Evolutionary conservation across 2,329 filamentous ascomycete genomes (phyloP).

Genomic region (Geosmithia morbida): DNA sequence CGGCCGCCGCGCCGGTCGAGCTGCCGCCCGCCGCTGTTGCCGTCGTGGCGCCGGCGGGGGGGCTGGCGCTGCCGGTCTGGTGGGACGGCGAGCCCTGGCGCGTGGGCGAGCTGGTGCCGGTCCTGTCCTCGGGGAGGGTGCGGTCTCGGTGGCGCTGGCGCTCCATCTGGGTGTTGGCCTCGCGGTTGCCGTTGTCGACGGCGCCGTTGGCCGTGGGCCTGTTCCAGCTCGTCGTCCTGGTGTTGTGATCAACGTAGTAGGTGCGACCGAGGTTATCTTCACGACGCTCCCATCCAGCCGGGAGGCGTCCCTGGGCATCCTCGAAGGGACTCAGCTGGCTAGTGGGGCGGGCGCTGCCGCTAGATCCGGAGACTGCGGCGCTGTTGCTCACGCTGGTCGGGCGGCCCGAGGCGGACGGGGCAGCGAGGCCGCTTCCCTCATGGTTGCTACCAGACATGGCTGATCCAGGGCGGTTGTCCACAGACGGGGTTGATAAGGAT

Average conservation of each 20-base stretch:
- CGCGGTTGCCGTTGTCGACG: constrained; percentile 56
- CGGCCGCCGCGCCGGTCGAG: constrained; percentile 13
- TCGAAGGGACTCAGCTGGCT: constrained; percentile 75
- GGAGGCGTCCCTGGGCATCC: constrained; percentile 84
- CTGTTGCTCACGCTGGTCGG: constrained; percentile 29
- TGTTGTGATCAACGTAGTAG: constrained; percentile 98
- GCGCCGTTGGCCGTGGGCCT: constrained; percentile 70
- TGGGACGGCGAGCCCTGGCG: constrained; percentile 33
- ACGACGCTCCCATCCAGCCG: constrained; percentile 87
- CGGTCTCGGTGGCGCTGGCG: constrained; percentile 88
- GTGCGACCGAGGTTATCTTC: constrained; percentile 92
- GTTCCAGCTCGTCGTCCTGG: constrained; percentile 91
- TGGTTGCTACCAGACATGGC: constrained; percentile 31
- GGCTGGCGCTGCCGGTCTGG: constrained; percentile 14
- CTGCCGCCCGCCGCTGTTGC: constrained; percentile 1
- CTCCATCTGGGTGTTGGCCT: constrained; percentile 86
- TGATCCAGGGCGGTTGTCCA: constrained; percentile 36
- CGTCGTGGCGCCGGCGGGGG: constrained; percentile 4
- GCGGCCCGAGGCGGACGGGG: constrained; percentile 26
- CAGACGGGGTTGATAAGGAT: constrained; percentile 24
- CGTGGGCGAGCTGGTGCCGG: constrained; percentile 82
- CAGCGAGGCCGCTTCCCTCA: constrained; percentile 26
- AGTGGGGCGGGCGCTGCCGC: constrained; percentile 15
- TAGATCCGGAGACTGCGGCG: constrained; percentile 12
- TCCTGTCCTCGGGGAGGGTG: constrained; percentile 89